phyloP scores from a whole-genome alignment of 2,329 filamentous ascomycete species.

The Bimuria novae-zelandiae region DNA sequence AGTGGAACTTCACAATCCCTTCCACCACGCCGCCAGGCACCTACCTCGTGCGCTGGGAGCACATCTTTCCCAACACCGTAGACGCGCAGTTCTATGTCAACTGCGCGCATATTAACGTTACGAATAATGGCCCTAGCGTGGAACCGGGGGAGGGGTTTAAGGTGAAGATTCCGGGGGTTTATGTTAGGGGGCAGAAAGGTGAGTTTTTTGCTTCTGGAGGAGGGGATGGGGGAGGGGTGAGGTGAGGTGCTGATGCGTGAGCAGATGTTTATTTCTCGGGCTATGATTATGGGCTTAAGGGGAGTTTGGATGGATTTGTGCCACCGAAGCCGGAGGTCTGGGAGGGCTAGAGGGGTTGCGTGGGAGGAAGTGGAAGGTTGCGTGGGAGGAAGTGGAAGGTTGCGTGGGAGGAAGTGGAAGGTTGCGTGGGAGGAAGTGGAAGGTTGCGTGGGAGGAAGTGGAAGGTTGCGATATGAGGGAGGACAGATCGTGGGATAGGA shows the following conservation, averaged over 20 bases:
- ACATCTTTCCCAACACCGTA: slow-evolving; percentile 13
- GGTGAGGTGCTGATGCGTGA: background rate
- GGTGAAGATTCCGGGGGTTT: slow-evolving; percentile 22
- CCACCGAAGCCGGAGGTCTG: slow-evolving; percentile 13
- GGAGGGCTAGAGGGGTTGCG: no score
- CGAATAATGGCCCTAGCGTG: background rate
- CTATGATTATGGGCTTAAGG: slow-evolving; percentile 13
- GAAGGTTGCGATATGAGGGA: no score
- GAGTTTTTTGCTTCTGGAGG: background rate
- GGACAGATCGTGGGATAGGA: no score
- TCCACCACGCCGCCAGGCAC: slow-evolving; percentile 19
- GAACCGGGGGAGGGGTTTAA: background rate
- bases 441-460: no score
- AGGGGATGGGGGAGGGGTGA: background rate
- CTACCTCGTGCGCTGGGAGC: slow-evolving; percentile 21
- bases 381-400: no score
- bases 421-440: no score
- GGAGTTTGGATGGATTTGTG: slow-evolving; percentile 10
- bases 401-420: no score
- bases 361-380: no score
- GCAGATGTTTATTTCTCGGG: slow-evolving; percentile 15
- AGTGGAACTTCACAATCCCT: slow-evolving; percentile 28
- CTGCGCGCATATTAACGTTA: slow-evolving; percentile 21
- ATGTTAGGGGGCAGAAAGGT: slow-evolving; percentile 15
- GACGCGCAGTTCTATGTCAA: slow-evolving; percentile 22